phyloP scores from a whole-genome alignment of 805 yeast species.

The Candida dendrica region DNA sequence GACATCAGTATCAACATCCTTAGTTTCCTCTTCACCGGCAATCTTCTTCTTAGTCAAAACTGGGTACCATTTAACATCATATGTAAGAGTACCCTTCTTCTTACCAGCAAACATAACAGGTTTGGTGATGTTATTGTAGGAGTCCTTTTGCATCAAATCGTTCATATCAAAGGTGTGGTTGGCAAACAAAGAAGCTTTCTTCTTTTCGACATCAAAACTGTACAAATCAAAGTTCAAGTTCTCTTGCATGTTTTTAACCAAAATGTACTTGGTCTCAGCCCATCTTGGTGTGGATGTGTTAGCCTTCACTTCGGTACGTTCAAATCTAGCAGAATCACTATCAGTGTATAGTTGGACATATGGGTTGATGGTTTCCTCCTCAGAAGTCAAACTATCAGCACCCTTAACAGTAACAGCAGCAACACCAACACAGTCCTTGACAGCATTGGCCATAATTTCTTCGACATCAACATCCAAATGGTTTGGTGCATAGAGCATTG shows the following conservation, averaged over 20 bases:
- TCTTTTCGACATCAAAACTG: conserved; percentile 44
- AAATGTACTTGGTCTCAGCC: conserved; percentile 57
- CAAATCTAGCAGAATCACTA: conserved; percentile 33
- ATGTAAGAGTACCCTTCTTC: conserved; percentile 50
- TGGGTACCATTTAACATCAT: conserved; percentile 42
- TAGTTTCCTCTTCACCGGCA: conserved; percentile 19
- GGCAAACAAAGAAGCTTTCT: conserved; percentile 47
- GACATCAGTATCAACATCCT: conserved; percentile 19
- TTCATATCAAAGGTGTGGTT: conserved; percentile 46
- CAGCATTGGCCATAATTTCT: conserved; percentile 55
- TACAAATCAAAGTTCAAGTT: conserved; percentile 47
- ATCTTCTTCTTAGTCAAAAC: conserved; percentile 15
- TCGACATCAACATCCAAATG: conserved; percentile 70
- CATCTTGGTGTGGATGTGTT: conserved; percentile 51
- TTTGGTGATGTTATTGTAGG: conserved; percentile 20
- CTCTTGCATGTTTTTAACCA: conserved; percentile 51
- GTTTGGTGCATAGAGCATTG: conserved; percentile 79
- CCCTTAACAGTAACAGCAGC: conserved; percentile 56
- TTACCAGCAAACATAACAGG: conserved; percentile 35
- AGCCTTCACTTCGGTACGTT: conserved; percentile 52
- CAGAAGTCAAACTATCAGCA: conserved; percentile 40
- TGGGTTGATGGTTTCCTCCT: conserved; percentile 47
- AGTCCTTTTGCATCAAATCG: conserved; percentile 51
- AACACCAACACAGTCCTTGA: conserved; percentile 65
- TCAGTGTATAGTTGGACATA: conserved; percentile 42